Evolutionary conservation across 1,139 yeast species (phyloP).

Genomic region (Yamadazyma blattariae): DNA sequence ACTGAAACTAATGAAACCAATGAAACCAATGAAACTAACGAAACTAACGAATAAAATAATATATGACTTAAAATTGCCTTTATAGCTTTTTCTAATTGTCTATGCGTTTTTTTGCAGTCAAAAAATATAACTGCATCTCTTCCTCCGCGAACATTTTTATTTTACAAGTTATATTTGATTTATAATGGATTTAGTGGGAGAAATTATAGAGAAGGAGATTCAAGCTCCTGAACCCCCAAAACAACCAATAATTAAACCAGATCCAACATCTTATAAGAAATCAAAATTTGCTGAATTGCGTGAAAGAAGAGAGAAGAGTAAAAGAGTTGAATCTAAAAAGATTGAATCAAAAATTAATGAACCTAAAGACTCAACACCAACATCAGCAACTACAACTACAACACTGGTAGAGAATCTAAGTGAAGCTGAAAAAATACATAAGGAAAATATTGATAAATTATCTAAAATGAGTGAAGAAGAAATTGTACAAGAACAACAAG

Average conservation of each 20-base stretch:
- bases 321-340: constrained; percentile 16
- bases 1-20: neutral
- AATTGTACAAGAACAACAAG: constrained; percentile 62
- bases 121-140: too few species aligned
- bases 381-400: too few species aligned
- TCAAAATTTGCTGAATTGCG: constrained; percentile 10
- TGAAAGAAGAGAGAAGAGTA: constrained; percentile 13
- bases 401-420: constrained; percentile 5
- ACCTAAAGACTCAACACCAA: too few species aligned
- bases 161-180: neutral
- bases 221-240: constrained; percentile 35
- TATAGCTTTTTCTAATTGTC: too few species aligned
- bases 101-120: too few species aligned
- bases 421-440: constrained; percentile 73
- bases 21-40: neutral
- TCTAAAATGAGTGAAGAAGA: constrained; percentile 66
- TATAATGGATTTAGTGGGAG: constrained; percentile 69
- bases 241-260: constrained; percentile 20
- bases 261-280: constrained; percentile 47
- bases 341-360: neutral
- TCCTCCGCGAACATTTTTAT: too few species aligned
- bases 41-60: neutral
- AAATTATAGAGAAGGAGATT: constrained; percentile 67
- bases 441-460: constrained; percentile 67
- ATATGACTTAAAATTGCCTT: too few species aligned